Percentiles rank a stretch among this genome's conserved stretches.
Conservation (phyloP, 768 basidiomycete genomes). For the Chlorophyllum brunneum region DNA sequence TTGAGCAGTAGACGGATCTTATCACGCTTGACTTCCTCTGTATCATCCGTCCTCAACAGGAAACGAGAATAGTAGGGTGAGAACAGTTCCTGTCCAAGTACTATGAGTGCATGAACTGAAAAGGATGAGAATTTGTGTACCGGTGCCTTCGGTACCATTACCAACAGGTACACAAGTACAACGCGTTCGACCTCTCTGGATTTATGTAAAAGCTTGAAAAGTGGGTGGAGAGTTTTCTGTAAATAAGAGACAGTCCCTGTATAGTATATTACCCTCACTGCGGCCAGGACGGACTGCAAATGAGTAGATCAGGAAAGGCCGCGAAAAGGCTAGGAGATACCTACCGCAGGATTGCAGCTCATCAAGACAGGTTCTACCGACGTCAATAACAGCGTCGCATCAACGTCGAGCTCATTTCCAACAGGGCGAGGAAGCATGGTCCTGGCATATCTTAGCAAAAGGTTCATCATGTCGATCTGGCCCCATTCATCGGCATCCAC, state of each 20-base stretch:
- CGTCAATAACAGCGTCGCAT: conserved; percentile 70
- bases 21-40: conserved; percentile 58
- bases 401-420: conserved; percentile 66
- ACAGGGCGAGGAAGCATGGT: conserved; percentile 74
- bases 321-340: conserved; percentile 17
- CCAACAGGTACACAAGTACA: conserved; percentile 64
- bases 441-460: conserved; percentile 80
- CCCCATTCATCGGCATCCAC: conserved; percentile 98
- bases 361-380: conserved; percentile 77
- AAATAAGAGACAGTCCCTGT: conserved; percentile 54
- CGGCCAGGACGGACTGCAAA: conserved; percentile 75
- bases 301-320: conserved; percentile 1
- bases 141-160: conserved; percentile 61
- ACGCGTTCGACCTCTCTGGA: conserved; percentile 76
- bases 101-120: background rate
- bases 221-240: conserved; percentile 59
- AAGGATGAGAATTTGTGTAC: conserved; percentile 39
- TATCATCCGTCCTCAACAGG: conserved; percentile 66
- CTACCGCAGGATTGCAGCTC: conserved; percentile 83
- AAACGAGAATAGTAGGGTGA: conserved; percentile 61
- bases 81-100: conserved; percentile 52
- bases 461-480: conserved; percentile 73
- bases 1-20: conserved; percentile 76
- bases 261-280: conserved; percentile 71
- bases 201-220: conserved; percentile 66